Evolutionary conservation across 768 basidiomycete species (phyloP), one percentile per base, ranked within the genome.

Genomic region (Steccherinum ochraceum): DNA sequence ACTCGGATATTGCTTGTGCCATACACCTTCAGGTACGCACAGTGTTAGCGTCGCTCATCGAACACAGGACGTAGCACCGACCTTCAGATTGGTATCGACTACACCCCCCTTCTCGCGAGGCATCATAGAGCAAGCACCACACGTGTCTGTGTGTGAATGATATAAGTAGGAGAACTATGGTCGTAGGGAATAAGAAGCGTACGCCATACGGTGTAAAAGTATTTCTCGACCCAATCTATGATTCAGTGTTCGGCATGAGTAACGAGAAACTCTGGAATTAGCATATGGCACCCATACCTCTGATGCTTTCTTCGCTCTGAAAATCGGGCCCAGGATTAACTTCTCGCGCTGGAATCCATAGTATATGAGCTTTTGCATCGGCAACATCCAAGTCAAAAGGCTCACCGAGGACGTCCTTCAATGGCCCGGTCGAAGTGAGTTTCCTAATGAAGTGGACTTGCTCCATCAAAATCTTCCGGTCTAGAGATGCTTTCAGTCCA

Each of bases 1-100:
- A 83, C 71, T 5, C 81, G 72, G 19, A 83, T 50, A 52, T 81
- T 81, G 45, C 59, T 68, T 3, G 80, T 80, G 1, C 79, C 80
- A 54, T 82, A 81, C 0, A 82, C 79, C 73, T 75, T n/a, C n/a
- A n/a, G n/a, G n/a, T 30, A 3, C 39, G 12, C 0, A 7, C 24
- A 25, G 39, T 24, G 19, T 23, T 12, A 26, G 24, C 30, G 30
- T 7, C 30, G 16, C 16, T 35, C 30, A 35, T 16, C 30, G 30
- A 16, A 7, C 7, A 23, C 16, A 27, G 10, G 2, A 20, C 12
- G 20, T 12, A 16, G 11, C 27, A 30, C 35, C n/a, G 12, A 54
- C 56, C 51, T 49, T 58, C 5, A 58, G 48, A 35, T 52, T 13
- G 49, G 51, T 11, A 42, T 62, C 57, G 19, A 63, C 41, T 5